Percentiles rank a stretch among this genome's conserved stretches.
phyloP scores from a whole-genome alignment of 2,329 filamentous ascomycete genomes.

The Apiospora malaysiana region DNA sequence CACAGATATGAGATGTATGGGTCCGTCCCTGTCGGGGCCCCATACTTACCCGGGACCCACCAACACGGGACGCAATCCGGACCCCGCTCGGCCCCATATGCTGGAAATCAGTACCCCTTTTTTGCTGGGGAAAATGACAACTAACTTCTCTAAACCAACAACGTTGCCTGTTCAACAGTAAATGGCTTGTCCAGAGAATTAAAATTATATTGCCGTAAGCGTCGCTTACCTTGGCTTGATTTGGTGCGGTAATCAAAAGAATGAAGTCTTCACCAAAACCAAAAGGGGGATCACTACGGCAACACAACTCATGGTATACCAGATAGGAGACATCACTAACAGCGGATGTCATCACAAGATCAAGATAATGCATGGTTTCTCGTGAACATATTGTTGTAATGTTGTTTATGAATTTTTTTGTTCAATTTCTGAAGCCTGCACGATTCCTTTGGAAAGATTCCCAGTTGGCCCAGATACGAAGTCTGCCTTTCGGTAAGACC shows the following conservation, averaged over 20 bases:
- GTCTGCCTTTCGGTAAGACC: conserved; percentile 15
- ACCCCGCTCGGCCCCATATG: background rate
- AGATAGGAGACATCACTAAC: background rate
- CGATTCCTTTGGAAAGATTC: background rate
- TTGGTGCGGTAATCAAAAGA: too few relatives aligned
- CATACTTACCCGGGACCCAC: conserved; percentile 2
- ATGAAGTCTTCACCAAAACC: too few relatives aligned
- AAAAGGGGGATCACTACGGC: background rate
- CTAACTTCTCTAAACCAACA: background rate
- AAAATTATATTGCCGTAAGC: background rate
- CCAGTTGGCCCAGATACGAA: background rate
- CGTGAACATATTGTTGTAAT: background rate
- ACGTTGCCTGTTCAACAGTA: background rate
- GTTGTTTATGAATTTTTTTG: conserved; percentile 13
- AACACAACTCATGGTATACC: background rate
- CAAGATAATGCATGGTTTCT: background rate
- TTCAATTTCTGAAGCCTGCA: conserved; percentile 13
- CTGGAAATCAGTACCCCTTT: background rate
- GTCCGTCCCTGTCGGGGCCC: background rate
- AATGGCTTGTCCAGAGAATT: background rate
- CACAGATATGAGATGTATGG: background rate
- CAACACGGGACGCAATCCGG: background rate
- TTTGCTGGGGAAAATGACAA: background rate
- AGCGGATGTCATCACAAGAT: background rate
- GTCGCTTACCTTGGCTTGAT: too few relatives aligned